A percentile compares a stretch with the other conserved stretches of the same genome.
Evolutionary conservation across 139 green algal species (phyloP).

Genomic region (Chlamydomonas incerta): DNA sequence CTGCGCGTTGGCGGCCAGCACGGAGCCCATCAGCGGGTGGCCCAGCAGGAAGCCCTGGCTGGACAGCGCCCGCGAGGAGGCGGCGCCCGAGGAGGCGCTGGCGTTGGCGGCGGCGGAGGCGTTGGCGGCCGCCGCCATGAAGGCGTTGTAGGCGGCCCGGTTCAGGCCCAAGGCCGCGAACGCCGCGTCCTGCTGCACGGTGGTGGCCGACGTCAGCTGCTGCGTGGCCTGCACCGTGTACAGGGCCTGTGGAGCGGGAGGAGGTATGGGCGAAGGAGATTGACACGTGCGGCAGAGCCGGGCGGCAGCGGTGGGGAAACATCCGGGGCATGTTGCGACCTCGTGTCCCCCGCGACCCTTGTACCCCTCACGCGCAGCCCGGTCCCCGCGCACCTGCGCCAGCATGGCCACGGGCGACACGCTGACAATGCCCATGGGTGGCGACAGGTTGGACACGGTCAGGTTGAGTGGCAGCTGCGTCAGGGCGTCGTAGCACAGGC

Average conservation of each 20-base stretch:
- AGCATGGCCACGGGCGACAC: slow-evolving; percentile 40
- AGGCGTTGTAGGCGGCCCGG: neutral
- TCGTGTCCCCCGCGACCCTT: no score
- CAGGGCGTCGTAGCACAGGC: slow-evolving; percentile 1
- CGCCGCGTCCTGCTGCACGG: neutral
- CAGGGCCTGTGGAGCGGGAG: neutral
- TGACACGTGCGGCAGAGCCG: no score
- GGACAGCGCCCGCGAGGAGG: no score
- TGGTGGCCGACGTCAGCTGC: neutral
- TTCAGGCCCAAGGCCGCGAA: slow-evolving; percentile 29
- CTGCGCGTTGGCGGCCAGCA: slow-evolving; percentile 23
- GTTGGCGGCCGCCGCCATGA: neutral
- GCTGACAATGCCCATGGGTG: neutral
- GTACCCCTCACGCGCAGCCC: no score
- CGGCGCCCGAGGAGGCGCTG: neutral
- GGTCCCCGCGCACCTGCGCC: slow-evolving; percentile 13
- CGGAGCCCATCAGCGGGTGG: neutral
- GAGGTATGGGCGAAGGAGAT: neutral
- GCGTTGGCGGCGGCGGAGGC: neutral
- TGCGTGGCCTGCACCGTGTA: slow-evolving; percentile 14
- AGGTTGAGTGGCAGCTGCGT: slow-evolving; percentile 17
- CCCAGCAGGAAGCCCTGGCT: slow-evolving; percentile 3
- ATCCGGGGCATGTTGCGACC: no score
- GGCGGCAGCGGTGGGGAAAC: no score
- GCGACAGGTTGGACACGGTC: slow-evolving; percentile 1